phyloP scores from a whole-genome alignment of 208 protist genomes.

The Trypanosoma vivax region DNA sequence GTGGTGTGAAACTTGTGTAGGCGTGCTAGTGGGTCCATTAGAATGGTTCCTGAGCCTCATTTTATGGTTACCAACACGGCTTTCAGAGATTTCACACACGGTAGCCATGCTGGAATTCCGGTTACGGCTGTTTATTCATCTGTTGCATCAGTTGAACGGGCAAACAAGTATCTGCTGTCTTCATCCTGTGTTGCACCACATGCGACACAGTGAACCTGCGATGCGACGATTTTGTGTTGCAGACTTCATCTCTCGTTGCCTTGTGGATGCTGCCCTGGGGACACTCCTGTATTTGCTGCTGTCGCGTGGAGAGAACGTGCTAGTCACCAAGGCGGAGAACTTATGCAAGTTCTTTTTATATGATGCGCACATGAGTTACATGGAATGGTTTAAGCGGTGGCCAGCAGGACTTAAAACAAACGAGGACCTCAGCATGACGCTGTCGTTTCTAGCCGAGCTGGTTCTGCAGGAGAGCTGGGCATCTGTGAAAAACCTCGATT shows the following conservation, averaged over 20 bases:
- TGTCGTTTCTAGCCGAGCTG: constrained; percentile 72
- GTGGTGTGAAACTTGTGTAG: neutral
- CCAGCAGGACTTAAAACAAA: constrained; percentile 93
- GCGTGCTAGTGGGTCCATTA: constrained; percentile 14
- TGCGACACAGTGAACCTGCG: constrained; percentile 19
- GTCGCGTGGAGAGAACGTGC: constrained; percentile 26
- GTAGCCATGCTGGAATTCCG: constrained; percentile 40
- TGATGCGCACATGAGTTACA: constrained; percentile 74
- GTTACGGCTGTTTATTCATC: constrained; percentile 54
- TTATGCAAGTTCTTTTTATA: constrained; percentile 54
- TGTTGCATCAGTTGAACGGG: constrained; percentile 42
- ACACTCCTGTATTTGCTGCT: constrained; percentile 43
- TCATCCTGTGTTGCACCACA: constrained; percentile 69
- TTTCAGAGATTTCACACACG: constrained; percentile 30
- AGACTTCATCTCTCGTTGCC: constrained; percentile 45
- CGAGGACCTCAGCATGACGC: constrained; percentile 82
- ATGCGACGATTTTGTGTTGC: constrained; percentile 47
- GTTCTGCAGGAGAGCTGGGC: constrained; percentile 58
- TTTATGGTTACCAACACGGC: constrained; percentile 14
- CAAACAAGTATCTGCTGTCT: constrained; percentile 57
- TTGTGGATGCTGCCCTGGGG: constrained; percentile 67
- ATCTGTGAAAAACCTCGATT: constrained; percentile 47
- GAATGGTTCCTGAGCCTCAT: constrained; percentile 24
- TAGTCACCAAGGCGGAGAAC: constrained; percentile 31
- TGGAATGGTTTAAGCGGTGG: constrained; percentile 91